A percentile compares a stretch with the other conserved stretches of the same genome.
These are phyloP conservation scores for Diaporthe citriasiana DNA, from an alignment of 2,329 filamentous ascomycete species.

Conservation along the genomic window DNA sequence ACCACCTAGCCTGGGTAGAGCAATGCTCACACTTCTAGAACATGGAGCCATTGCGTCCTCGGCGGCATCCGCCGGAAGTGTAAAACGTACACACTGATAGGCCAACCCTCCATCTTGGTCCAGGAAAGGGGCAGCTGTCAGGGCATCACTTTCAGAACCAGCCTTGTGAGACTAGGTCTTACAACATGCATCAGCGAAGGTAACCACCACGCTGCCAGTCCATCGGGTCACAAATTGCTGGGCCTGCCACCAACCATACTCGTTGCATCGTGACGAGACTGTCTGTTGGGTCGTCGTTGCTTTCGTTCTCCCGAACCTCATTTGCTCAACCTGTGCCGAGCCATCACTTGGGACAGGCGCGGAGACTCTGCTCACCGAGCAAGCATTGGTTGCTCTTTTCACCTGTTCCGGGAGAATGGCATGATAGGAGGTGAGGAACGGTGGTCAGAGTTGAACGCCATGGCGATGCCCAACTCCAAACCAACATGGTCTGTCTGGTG, in stretches of 20 bases:
- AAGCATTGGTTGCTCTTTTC: neutral
- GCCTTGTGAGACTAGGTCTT: neutral
- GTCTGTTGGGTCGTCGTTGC: neutral
- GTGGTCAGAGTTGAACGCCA: neutral
- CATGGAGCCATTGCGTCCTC: neutral
- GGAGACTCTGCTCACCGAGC: neutral
- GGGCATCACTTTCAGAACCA: neutral
- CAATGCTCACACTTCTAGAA: neutral
- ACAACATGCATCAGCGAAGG: conserved; percentile 9
- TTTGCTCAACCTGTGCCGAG: neutral
- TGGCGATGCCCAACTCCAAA: neutral
- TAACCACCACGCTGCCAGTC: neutral
- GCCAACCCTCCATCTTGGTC: neutral
- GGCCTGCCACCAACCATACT: neutral
- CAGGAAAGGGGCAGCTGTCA: neutral
- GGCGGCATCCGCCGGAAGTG: conserved; percentile 1
- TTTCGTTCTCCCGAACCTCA: neutral
- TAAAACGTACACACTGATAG: neutral
- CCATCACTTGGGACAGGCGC: neutral
- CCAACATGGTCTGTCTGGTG: conserved; percentile 4
- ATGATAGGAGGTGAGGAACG: neutral
- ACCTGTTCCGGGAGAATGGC: neutral
- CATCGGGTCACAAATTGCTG: neutral
- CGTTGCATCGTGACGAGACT: neutral
- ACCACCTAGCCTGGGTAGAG: neutral